Conservation (phyloP, 257 asterid species). For the Dorcoceras hygrometricum region DNA sequence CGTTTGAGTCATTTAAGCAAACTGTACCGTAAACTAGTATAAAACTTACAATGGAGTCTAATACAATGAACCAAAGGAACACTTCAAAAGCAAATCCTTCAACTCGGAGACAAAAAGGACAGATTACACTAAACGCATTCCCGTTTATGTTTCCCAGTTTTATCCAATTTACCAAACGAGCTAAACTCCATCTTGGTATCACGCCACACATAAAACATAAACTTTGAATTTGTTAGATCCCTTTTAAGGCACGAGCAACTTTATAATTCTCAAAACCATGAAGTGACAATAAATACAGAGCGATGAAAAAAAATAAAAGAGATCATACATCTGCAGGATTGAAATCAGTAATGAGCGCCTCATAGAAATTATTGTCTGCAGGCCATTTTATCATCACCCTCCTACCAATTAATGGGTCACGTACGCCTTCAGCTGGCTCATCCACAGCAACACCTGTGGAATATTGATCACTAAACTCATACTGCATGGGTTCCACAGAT, state of each 20-base stretch:
- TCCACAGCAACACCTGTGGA: constrained; percentile 50
- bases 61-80: not conserved
- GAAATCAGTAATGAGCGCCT: constrained; percentile 78
- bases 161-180: not conserved
- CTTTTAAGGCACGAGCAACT: constrained; percentile 14
- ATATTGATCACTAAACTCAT: constrained; percentile 54
- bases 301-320: constrained; percentile 18
- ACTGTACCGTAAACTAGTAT: not conserved
- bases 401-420: constrained; percentile 70
- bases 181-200: not conserved
- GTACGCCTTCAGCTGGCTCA: constrained; percentile 56
- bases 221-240: constrained; percentile 3
- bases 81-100: not conserved
- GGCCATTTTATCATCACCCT: constrained; percentile 98
- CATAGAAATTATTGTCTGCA: constrained; percentile 82
- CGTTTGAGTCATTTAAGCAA: not conserved
- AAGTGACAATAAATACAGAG: constrained; percentile 11
- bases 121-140: constrained; percentile 1
- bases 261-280: constrained; percentile 18
- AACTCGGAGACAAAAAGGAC: not conserved
- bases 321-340: constrained; percentile 69
- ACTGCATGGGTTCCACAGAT: constrained; percentile 48
- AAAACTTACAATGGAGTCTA: not conserved
- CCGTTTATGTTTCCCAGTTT: not conserved
- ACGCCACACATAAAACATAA: constrained; percentile 7